Percentiles rank a stretch among this genome's conserved stretches.
Conservation (phyloP, 768 basidiomycete species). For the Leccinum arenicola region DNA sequence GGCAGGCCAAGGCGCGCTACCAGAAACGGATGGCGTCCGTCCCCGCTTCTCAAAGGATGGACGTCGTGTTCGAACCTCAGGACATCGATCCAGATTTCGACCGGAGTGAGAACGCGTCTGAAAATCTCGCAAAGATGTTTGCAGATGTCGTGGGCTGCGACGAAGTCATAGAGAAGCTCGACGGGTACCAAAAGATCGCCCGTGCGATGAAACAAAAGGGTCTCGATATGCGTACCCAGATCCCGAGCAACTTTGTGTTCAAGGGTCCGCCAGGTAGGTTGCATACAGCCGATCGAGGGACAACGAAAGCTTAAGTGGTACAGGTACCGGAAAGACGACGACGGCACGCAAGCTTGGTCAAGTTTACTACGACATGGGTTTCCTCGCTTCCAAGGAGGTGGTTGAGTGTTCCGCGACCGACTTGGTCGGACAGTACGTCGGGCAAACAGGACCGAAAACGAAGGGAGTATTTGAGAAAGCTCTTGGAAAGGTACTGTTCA, state of each 20-base stretch:
- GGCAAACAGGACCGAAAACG: conserved; percentile 71
- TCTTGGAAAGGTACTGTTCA: conserved; percentile 65
- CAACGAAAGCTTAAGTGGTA: background rate
- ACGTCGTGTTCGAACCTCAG: conserved; percentile 38
- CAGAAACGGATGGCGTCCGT: conserved; percentile 37
- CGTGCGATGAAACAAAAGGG: conserved; percentile 39
- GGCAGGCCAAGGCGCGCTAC: conserved; percentile 48
- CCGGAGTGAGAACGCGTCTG: conserved; percentile 44
- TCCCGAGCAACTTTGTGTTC: conserved; percentile 67
- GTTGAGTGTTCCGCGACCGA: conserved; percentile 70
- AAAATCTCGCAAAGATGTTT: conserved; percentile 57
- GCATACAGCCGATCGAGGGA: background rate
- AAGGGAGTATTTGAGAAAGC: conserved; percentile 60
- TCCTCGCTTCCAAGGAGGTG: conserved; percentile 50
- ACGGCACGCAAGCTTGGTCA: conserved; percentile 61
- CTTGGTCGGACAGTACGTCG: conserved; percentile 67
- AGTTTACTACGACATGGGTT: conserved; percentile 66
- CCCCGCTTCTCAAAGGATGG: conserved; percentile 21
- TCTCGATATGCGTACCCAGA: conserved; percentile 44
- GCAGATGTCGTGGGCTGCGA: conserved; percentile 63
- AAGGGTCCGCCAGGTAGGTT: conserved; percentile 67
- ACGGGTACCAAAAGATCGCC: conserved; percentile 52
- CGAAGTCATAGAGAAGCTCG: conserved; percentile 47
- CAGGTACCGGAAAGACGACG: conserved; percentile 67
- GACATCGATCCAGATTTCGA: conserved; percentile 69